Conservation (phyloP, 495 filamentous ascomycete species). For the Penicillium riverlandense region DNA sequence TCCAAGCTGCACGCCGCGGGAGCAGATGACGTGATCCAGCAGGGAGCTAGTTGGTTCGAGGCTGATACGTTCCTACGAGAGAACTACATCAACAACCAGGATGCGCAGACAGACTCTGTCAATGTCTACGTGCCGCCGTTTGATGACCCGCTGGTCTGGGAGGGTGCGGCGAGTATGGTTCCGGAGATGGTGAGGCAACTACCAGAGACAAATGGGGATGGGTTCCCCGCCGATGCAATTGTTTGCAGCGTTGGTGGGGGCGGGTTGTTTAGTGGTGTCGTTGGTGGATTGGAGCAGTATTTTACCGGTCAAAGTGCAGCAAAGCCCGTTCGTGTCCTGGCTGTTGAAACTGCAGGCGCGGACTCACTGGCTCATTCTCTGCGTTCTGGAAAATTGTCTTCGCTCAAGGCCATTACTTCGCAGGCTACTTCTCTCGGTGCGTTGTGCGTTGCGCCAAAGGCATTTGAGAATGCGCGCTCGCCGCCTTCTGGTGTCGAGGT, state of each 20-base stretch:
- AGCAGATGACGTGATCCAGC: constrained; percentile 60
- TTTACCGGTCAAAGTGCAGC: too few relatives aligned
- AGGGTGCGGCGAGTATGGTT: constrained; percentile 61
- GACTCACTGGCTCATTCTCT: constrained; percentile 58
- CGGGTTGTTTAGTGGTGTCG: constrained; percentile 71
- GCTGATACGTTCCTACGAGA: constrained; percentile 65
- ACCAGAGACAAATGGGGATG: constrained; percentile 1
- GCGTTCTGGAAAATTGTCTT: constrained; percentile 44
- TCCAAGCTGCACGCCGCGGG: constrained; percentile 59
- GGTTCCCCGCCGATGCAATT: constrained; percentile 51
- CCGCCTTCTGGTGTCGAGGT: constrained; percentile 39
- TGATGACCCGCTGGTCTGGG: constrained; percentile 75
- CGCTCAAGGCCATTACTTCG: constrained; percentile 65
- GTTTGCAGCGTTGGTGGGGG: constrained; percentile 84
- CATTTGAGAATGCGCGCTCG: constrained; percentile 51
- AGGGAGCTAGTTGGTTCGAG: constrained; percentile 67
- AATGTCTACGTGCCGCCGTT: constrained; percentile 62
- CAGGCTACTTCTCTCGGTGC: constrained; percentile 74
- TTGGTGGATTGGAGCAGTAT: constrained; percentile 54
- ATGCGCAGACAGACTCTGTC: constrained; percentile 32
- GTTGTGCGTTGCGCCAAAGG: constrained; percentile 54
- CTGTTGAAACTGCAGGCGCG: constrained; percentile 72
- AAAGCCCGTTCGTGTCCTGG: constrained; percentile 49
- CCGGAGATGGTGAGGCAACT: constrained; percentile 60
- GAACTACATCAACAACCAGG: constrained; percentile 41